Percentiles rank a stretch among this genome's conserved stretches.
These are phyloP conservation scores for Xylaria sp. DNA, from an alignment of 2,329 filamentous ascomycete species.

Conservation along the genomic window DNA sequence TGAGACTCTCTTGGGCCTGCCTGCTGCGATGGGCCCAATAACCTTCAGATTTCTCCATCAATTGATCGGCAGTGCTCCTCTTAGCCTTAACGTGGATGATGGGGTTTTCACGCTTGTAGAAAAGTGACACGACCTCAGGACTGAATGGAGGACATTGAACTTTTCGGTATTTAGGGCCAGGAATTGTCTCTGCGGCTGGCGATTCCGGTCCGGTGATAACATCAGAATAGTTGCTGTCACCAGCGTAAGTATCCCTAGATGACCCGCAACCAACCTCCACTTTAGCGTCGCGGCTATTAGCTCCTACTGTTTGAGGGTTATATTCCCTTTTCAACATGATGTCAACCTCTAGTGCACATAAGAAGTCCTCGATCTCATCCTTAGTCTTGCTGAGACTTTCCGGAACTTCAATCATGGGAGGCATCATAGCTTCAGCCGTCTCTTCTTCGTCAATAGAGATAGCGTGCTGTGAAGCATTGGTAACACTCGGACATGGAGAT, in stretches of 20 bases:
- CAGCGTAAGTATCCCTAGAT: background rate
- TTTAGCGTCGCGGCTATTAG: conserved; percentile 1
- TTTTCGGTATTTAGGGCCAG: conserved; percentile 24
- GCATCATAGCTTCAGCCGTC: background rate
- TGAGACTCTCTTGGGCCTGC: background rate
- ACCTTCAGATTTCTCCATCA: conserved; percentile 34
- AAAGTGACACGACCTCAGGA: conserved; percentile 38
- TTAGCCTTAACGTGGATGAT: conserved; percentile 38
- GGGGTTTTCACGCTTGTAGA: conserved; percentile 36
- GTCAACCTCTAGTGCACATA: conserved; percentile 36
- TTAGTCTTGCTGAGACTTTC: conserved; percentile 27
- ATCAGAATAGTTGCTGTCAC: background rate
- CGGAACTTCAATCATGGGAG: background rate
- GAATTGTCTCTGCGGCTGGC: conserved; percentile 3
- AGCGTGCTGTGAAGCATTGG: background rate
- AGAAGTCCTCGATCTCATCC: conserved; percentile 36
- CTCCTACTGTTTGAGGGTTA: background rate
- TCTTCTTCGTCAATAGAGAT: background rate
- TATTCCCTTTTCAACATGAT: conserved; percentile 8
- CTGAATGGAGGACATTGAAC: conserved; percentile 38
- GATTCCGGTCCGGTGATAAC: background rate
- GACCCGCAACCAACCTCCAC: background rate
- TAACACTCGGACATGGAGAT: background rate
- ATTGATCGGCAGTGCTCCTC: conserved; percentile 40
- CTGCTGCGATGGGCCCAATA: background rate